Conservation (phyloP, 1,284 basidiomycete genomes). For the Sporisorium scitamineum region DNA sequence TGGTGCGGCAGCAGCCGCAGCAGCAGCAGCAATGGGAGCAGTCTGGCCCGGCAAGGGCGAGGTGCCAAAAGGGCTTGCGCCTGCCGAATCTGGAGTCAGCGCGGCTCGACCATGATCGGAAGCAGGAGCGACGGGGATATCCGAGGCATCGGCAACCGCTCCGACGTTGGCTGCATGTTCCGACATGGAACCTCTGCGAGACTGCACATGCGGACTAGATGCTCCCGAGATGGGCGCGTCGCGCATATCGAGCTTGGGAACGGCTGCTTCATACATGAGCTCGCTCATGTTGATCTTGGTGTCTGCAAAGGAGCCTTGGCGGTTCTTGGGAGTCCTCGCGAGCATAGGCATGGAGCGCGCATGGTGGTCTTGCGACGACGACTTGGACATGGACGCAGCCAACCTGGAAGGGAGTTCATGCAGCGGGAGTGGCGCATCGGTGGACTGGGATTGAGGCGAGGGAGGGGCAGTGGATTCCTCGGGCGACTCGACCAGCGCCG, state of each 20-base stretch:
- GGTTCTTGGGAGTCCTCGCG: slow-evolving; percentile 28
- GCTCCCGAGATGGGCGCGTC: slow-evolving; percentile 39
- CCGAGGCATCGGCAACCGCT: slow-evolving; percentile 14
- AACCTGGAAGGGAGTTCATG: slow-evolving; percentile 55
- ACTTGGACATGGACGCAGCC: slow-evolving; percentile 39
- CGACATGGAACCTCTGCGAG: slow-evolving; percentile 40
- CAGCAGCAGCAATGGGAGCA: slow-evolving; percentile 9
- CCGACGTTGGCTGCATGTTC: slow-evolving; percentile 14
- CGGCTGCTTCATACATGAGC: slow-evolving; percentile 61
- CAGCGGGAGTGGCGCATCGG: slow-evolving; percentile 47
- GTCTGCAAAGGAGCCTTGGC: slow-evolving; percentile 44
- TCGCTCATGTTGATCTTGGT: slow-evolving; percentile 62
- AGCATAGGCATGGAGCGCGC: slow-evolving; percentile 35
- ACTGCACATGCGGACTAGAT: slow-evolving; percentile 41
- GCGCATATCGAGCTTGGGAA: slow-evolving; percentile 43
- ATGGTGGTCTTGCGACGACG: slow-evolving; percentile 16
- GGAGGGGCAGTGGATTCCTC: slow-evolving; percentile 47
- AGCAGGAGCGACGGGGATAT: slow-evolving; percentile 54
- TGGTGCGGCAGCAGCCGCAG: slow-evolving; percentile 17
- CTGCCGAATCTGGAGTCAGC: slow-evolving; percentile 12
- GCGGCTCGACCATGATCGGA: slow-evolving; percentile 54
- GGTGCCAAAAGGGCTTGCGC: slow-evolving; percentile 19
- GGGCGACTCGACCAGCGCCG: slow-evolving; percentile 36
- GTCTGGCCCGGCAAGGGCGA: slow-evolving; percentile 26
- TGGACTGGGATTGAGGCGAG: slow-evolving; percentile 29